phyloP scores from a whole-genome alignment of 768 basidiomycete genomes.

The Tephrocybe rancida region DNA sequence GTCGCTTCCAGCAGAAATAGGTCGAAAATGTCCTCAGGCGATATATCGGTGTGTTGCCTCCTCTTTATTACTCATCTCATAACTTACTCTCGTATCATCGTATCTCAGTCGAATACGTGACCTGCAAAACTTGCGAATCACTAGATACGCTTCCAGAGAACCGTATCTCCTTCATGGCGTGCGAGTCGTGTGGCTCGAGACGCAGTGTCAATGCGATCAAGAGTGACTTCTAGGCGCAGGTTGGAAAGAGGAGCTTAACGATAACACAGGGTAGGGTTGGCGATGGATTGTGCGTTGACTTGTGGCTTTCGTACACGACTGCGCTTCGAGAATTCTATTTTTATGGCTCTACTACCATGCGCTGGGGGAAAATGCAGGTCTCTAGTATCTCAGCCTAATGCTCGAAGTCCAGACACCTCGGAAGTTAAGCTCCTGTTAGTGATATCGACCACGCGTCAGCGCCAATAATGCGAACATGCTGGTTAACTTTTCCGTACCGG shows the following conservation, averaged over 20 bases:
- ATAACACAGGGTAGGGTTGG: conserved; percentile 76
- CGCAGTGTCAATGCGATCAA: conserved; percentile 97
- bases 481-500: too few species aligned
- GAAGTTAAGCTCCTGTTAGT: too few species aligned
- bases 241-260: conserved; percentile 86
- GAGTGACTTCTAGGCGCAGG: conserved; percentile 97
- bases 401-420: too few species aligned
- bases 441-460: too few species aligned
- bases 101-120: conserved; percentile 89
- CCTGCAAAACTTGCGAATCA: conserved; percentile 99
- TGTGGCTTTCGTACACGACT: too few species aligned
- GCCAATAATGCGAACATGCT: too few species aligned
- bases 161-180: conserved; percentile 97
- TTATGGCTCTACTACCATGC: too few species aligned
- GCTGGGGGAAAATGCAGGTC: too few species aligned
- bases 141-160: conserved; percentile 98
- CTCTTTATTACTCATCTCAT: not conserved
- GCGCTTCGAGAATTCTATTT: too few species aligned
- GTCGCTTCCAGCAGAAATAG: conserved; percentile 97
- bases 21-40: conserved; percentile 95
- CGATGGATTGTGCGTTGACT: too few species aligned
- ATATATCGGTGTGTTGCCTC: conserved; percentile 81
- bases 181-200: conserved; percentile 87
- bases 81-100: not conserved
- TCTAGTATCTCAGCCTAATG: too few species aligned